A percentile compares a stretch with the other conserved stretches of the same genome.
Conservation (phyloP, 1,139 yeast species). For the Candida mesenterica region DNA sequence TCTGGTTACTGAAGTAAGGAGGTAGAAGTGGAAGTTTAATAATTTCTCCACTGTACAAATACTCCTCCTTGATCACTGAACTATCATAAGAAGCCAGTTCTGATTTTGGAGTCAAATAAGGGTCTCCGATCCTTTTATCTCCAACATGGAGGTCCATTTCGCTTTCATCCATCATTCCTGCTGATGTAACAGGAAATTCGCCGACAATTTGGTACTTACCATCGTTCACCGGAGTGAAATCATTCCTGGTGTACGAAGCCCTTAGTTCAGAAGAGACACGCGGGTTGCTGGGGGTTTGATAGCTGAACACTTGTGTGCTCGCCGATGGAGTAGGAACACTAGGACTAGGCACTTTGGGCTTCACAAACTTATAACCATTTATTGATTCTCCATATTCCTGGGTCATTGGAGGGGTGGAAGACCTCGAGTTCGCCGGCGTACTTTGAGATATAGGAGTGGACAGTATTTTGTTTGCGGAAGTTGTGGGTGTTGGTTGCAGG, state of each 20-base stretch:
- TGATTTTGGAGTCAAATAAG: constrained; percentile 22
- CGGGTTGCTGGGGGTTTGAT: constrained; percentile 10
- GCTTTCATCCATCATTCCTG: constrained; percentile 38
- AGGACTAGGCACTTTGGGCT: constrained; percentile 13
- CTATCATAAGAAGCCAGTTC: constrained; percentile 6
- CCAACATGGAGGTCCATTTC: constrained; percentile 36
- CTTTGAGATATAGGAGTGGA: constrained; percentile 24
- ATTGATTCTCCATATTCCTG: constrained; percentile 28
- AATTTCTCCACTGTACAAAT: constrained; percentile 9
- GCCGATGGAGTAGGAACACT: constrained; percentile 1
- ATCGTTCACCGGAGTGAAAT: constrained; percentile 12
- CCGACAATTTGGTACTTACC: constrained; percentile 33
- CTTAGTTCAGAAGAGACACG: constrained; percentile 13
- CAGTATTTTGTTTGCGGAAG: constrained; percentile 2
- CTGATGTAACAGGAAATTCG: constrained; percentile 36
- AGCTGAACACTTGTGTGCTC: constrained; percentile 3
- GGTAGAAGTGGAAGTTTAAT: constrained; percentile 15
- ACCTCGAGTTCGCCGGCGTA: constrained; percentile 25
- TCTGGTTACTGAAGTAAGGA: constrained; percentile 14
- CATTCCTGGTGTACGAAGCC: constrained; percentile 17
- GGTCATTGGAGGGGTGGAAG: constrained; percentile 19
- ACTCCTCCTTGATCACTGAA: constrained; percentile 10
- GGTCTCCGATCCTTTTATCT: constrained; percentile 43
- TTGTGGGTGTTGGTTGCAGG: neutral
- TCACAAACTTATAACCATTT: constrained; percentile 37